Conservation (phyloP, 768 basidiomycete genomes). For the Boletus sp. region DNA sequence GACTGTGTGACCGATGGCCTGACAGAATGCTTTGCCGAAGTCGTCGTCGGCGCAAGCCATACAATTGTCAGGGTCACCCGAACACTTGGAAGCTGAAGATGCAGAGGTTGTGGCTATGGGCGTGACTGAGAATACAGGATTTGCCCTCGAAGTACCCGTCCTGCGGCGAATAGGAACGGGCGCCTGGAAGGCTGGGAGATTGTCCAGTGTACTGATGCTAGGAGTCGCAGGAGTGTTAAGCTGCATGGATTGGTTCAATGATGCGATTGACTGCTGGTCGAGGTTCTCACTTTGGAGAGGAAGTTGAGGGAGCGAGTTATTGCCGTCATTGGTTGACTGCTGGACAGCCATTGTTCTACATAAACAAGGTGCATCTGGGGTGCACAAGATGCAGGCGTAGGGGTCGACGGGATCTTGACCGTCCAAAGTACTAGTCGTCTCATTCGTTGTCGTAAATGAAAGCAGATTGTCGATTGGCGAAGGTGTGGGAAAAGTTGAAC, state of each 20-base stretch:
- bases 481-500: constrained; percentile 30
- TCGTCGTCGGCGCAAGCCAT: constrained; percentile 79
- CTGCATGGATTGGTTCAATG: constrained; percentile 28
- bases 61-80: constrained; percentile 86
- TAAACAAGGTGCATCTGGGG: constrained; percentile 64
- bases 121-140: constrained; percentile 55
- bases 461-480: constrained; percentile 32
- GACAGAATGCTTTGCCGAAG: constrained; percentile 87
- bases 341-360: constrained; percentile 67
- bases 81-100: constrained; percentile 47
- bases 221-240: constrained; percentile 27
- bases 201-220: constrained; percentile 63
- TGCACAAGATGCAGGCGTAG: constrained; percentile 70
- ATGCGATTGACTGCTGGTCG: constrained; percentile 9
- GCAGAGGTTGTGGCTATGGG: constrained; percentile 30
- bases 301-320: constrained; percentile 8
- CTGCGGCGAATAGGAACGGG: constrained; percentile 77
- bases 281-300: constrained; percentile 13
- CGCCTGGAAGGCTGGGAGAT: constrained; percentile 76
- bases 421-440: constrained; percentile 33
- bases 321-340: constrained; percentile 32
- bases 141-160: constrained; percentile 34
- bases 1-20: constrained; percentile 63
- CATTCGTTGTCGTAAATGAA: constrained; percentile 34
- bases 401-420: constrained; percentile 30